Base-by-base conservation (phyloP, 2,329 filamentous ascomycete genomes). In the Alternaria conjuncta region DNA sequence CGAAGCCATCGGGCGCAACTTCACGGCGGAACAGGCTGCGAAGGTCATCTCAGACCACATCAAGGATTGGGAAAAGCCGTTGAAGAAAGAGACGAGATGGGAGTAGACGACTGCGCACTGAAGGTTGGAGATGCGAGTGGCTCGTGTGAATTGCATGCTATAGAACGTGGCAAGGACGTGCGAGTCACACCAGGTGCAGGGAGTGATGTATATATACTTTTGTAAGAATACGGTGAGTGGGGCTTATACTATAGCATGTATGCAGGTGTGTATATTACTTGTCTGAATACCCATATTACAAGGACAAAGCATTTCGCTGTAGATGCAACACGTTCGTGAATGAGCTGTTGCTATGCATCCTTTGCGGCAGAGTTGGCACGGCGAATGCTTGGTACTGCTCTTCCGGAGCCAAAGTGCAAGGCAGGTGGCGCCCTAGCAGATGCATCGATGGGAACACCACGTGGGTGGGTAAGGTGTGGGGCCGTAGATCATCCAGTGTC, bases 1-100 rank as follows among this genome's bases (percentile, higher is more conserved):
- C 26, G 96, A 99, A 84, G 96, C 94, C 12, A 90, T 99, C 75
- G 96, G 96, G 18, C 86, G 96, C 66, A 96, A 99, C 82, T 94
- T 98, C 82, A 97, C 93, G 45, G 93, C 95, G 1, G 90, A 96
- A 66, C 88, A 93, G 74, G 96, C 90, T 1, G 92, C 94, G 7
- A 90, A 89, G 81, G 84, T 97, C 61, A 97, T 99, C 59, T 81
- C 91, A 64, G 90, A 92, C 66, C 96, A 99, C 81, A 91, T 98
- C 78, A 90, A 90, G 51, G 90, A 93, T 77, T 92, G 90, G 90
- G 87, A 86, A 76, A 85, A 86, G 54, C 84, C 84, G 26, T 76
- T 90, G 65, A 86, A 88, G 75, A 84, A 78, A 71, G 73, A 75
- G 63, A 70, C 71, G 45, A 67, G 75, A 9, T 78, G 75, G 77